Evolutionary conservation across 345 rosid genomes (phyloP).

Genomic region (Melastoma malabathricum): DNA sequence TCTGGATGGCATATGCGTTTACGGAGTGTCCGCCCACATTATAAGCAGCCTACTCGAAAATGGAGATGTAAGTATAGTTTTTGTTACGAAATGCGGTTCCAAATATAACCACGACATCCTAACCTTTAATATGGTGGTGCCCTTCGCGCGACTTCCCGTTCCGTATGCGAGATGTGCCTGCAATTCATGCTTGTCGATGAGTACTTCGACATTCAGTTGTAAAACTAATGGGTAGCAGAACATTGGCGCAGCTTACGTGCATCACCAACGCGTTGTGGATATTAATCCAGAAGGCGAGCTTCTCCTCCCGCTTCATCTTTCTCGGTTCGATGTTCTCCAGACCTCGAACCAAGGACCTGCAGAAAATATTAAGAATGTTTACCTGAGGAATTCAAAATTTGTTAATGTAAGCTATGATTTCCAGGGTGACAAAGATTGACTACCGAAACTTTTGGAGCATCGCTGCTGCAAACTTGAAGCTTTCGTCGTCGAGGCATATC

Average conservation of each 20-base stretch:
- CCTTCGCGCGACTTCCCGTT: slow-evolving; percentile 29
- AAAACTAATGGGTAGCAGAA: no score
- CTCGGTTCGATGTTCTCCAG: slow-evolving; percentile 69
- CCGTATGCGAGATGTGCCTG: slow-evolving; percentile 87
- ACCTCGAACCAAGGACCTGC: slow-evolving; percentile 49
- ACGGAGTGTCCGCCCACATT: slow-evolving; percentile 59
- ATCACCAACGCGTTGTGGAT: slow-evolving; percentile 79
- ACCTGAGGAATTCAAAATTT: background rate
- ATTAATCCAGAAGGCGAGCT: slow-evolving; percentile 90
- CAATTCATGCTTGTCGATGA: slow-evolving; percentile 4
- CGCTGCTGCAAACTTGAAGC: slow-evolving; percentile 41
- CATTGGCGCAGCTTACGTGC: slow-evolving; percentile 36
- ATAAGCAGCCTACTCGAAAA: slow-evolving; percentile 52
- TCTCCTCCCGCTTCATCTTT: slow-evolving; percentile 82
- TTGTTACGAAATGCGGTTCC: background rate
- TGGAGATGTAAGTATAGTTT: background rate
- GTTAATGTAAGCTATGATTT: background rate
- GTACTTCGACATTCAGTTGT: no score
- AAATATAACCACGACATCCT: background rate
- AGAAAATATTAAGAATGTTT: background rate
- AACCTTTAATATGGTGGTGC: slow-evolving; percentile 50
- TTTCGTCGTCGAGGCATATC: slow-evolving; percentile 42
- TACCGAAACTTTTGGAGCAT: slow-evolving; percentile 72
- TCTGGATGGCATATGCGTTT: slow-evolving; percentile 50
- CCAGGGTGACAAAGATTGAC: background rate